A percentile compares a stretch with the other conserved stretches of the same genome.
Conservation (phyloP, 169 alveolate genomes). For the Plasmodium vinckei region DNA sequence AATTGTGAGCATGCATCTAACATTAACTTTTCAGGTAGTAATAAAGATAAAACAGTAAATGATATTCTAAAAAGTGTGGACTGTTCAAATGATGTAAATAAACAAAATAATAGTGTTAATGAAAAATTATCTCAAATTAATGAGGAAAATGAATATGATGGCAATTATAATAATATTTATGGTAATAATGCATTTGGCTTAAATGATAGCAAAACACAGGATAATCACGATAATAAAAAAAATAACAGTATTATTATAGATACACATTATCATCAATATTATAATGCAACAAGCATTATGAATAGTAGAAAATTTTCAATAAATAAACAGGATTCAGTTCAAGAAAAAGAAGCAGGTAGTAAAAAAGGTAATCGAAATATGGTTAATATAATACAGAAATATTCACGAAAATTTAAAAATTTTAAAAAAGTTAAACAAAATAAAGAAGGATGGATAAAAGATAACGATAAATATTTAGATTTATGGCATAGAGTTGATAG, state of each 20-base stretch:
- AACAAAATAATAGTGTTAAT: too few species aligned
- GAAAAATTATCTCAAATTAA: too few species aligned
- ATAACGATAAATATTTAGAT: constrained; percentile 78
- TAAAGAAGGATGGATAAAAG: constrained; percentile 77
- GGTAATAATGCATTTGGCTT: background rate
- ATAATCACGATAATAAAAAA: constrained; percentile 9
- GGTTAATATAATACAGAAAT: constrained; percentile 78
- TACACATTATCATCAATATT: constrained; percentile 33
- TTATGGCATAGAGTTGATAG: constrained; percentile 80
- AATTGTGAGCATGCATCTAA: too few species aligned
- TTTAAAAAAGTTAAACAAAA: constrained; percentile 76
- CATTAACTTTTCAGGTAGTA: too few species aligned
- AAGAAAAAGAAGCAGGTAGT: constrained; percentile 13
- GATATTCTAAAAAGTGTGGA: too few species aligned
- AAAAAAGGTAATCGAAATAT: constrained; percentile 70
- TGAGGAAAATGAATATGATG: too few species aligned
- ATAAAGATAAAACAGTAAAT: too few species aligned
- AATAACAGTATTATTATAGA: constrained; percentile 22
- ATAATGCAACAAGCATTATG: constrained; percentile 11
- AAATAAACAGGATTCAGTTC: background rate
- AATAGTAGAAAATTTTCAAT: constrained; percentile 7
- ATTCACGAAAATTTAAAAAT: constrained; percentile 75
- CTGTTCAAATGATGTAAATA: too few species aligned
- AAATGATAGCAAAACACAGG: background rate
- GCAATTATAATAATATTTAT: too few species aligned